Percentiles rank a stretch among this genome's conserved stretches.
phyloP scores from a whole-genome alignment of 768 basidiomycete species.

The Coprinopsis marcescibilis region DNA sequence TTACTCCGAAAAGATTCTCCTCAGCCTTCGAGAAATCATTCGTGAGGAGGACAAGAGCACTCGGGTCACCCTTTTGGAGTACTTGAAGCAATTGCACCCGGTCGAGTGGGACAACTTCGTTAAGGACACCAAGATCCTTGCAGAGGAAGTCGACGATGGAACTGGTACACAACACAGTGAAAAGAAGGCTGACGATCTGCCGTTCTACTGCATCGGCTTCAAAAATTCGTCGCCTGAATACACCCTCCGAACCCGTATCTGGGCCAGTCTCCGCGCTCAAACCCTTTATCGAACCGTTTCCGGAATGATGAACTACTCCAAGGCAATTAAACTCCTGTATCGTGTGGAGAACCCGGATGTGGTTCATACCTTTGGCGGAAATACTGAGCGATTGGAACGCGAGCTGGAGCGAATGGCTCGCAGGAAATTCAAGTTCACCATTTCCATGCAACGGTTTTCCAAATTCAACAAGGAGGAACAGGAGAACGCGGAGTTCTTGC shows the following conservation, averaged over 20 bases:
- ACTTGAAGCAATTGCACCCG: constrained; percentile 96
- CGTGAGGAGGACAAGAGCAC: constrained; percentile 96
- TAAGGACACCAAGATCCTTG: constrained; percentile 98
- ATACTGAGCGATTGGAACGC: constrained; percentile 92
- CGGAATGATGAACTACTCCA: constrained; percentile 99
- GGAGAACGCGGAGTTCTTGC: constrained; percentile 95
- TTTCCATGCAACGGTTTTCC: constrained; percentile 98
- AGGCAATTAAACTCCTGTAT: constrained; percentile 98
- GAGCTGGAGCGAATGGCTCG: constrained; percentile 96
- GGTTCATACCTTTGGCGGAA: constrained; percentile 93
- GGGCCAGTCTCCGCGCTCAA: constrained; percentile 97
- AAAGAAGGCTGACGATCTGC: constrained; percentile 91
- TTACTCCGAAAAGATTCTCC: constrained; percentile 97
- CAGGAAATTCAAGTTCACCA: constrained; percentile 96
- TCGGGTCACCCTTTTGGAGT: constrained; percentile 94
- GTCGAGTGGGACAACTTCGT: constrained; percentile 99
- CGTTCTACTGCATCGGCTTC: constrained; percentile 99
- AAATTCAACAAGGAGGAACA: constrained; percentile 99
- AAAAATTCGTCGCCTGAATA: constrained; percentile 99
- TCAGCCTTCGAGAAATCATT: constrained; percentile 96
- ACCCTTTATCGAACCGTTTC: constrained; percentile 98
- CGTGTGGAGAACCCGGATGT: constrained; percentile 98
- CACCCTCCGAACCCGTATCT: constrained; percentile 97
- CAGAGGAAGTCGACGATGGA: constrained; percentile 78
- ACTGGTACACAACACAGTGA: constrained; percentile 57